A percentile compares a stretch with the other conserved stretches of the same genome.
These are phyloP conservation scores for Penicillium hesseltinei DNA, from an alignment of 2,329 filamentous ascomycete species.

Conservation along the genomic window DNA sequence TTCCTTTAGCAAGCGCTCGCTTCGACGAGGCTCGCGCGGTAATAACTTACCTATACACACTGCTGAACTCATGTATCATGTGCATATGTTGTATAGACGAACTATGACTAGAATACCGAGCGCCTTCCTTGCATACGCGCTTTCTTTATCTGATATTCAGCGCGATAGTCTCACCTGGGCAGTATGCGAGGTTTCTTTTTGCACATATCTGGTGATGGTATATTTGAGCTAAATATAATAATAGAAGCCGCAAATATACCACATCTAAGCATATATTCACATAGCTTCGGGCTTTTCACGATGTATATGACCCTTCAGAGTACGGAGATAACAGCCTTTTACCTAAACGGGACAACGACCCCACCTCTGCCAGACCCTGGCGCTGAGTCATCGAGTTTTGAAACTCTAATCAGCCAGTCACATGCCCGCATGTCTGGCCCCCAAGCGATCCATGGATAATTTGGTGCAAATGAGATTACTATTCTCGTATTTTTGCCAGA, in stretches of 20 bases:
- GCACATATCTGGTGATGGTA: slow-evolving; percentile 13
- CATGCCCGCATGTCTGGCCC: background rate
- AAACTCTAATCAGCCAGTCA: background rate
- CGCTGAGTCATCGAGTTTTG: background rate
- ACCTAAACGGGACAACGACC: background rate
- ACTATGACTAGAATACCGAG: background rate
- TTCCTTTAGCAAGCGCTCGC: background rate
- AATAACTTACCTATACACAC: slow-evolving; percentile 8
- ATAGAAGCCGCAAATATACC: background rate
- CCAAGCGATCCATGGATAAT: background rate
- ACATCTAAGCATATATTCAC: background rate
- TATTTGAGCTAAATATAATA: background rate
- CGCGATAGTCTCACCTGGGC: too few relatives aligned
- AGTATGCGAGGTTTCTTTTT: background rate
- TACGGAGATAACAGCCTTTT: background rate
- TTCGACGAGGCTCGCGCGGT: slow-evolving; percentile 8
- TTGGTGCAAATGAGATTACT: background rate
- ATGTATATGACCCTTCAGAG: background rate
- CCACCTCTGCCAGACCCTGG: background rate
- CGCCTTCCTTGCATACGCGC: too few relatives aligned
- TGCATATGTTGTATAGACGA: background rate
- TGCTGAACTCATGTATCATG: background rate
- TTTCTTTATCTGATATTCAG: too few relatives aligned
- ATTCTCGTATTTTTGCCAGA: background rate
- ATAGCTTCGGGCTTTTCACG: too few relatives aligned